Base-by-base conservation (phyloP, 352 stramenopile genomes). In the Phytophthora macrochlamydospora region DNA sequence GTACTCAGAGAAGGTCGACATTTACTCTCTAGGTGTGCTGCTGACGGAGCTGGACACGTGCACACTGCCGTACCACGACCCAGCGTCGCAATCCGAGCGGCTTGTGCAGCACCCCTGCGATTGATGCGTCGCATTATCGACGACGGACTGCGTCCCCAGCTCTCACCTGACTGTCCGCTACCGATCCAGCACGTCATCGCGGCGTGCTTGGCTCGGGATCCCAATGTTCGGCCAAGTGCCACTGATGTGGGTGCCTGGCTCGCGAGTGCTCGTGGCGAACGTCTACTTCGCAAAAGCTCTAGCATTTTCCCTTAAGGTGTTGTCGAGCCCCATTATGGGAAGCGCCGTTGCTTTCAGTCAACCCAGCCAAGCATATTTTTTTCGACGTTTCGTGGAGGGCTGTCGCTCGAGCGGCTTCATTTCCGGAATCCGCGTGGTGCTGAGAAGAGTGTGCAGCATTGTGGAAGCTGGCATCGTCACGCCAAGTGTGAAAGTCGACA, bases 21-120 rank as follows among this genome's bases (percentile, higher is more conserved):
- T 94, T 29, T 94, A 94, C 62, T 92, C 85, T 50, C 87, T 81
- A 37, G 84, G 85, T 12, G 70, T 95, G n/a, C 57, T 95, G 35
- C 62, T 93, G 4, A 79, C 67, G 3, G 85, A 94, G 65, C 64
- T 95, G 30, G 84, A 95, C 63, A 92, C 85, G 51, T 89, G 83
- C 53, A 65, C 73, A 24, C 58, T 93, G 40, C 85, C 87, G 57
- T 94, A 90, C 35, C 76, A 90, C 44, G 79, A 92, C 61, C 40
- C 66, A 13, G 59, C 69, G 53, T 85, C 76, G 12, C 60, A 81
- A 7, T 71, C 71, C 9, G 50, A 78, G 40, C 65, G 70, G 53
- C 67, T 90, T 43, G 71, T 80, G 24, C 71, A 85, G 51, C 67
- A 85, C 40, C 84, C 80, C 58, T 92, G 52, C 80, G 68, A 4